phyloP scores from a whole-genome alignment of 495 filamentous ascomycete genomes.

The Emericellopsis terricola region DNA sequence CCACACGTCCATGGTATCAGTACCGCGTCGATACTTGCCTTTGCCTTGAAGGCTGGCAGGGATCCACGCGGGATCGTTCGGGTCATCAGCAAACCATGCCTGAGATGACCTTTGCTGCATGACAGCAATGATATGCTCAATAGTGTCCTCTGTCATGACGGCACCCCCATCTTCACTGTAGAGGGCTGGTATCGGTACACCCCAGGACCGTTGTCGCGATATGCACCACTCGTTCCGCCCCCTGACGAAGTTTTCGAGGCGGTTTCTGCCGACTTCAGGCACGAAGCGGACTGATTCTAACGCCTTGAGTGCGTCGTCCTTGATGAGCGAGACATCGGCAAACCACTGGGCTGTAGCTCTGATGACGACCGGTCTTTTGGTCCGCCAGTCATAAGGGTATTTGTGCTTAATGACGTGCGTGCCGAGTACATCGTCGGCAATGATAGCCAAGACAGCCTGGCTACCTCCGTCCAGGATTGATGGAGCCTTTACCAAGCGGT shows the following conservation, averaged over 20 bases:
- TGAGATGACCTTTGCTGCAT: constrained; percentile 64
- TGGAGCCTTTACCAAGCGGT: constrained; percentile 27
- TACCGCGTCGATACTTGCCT: constrained; percentile 47
- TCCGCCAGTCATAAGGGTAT: constrained; percentile 95
- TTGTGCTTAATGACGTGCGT: constrained; percentile 65
- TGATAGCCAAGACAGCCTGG: constrained; percentile 44
- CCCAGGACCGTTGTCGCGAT: constrained; percentile 93
- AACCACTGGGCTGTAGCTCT: constrained; percentile 96
- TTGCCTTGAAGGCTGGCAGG: constrained; percentile 31
- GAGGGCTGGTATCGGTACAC: constrained; percentile 83
- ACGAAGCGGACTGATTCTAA: constrained; percentile 60
- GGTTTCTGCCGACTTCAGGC: constrained; percentile 47
- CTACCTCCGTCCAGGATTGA: constrained; percentile 40
- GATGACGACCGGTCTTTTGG: constrained; percentile 79
- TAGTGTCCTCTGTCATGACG: constrained; percentile 55
- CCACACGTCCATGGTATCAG: constrained; percentile 99
- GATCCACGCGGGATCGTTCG: constrained; percentile 58
- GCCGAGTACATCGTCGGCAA: constrained; percentile 40
- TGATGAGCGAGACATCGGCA: constrained; percentile 72
- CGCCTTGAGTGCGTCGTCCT: constrained; percentile 45
- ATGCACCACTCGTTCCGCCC: constrained; percentile 95
- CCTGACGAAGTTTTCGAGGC: constrained; percentile 68
- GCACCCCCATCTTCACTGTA: constrained; percentile 57
- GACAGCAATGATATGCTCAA: constrained; percentile 69
- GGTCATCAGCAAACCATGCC: constrained; percentile 80